These are phyloP conservation scores for Ascochyta lentis DNA, from an alignment of 2,329 filamentous ascomycete genomes.

Conservation along the genomic window DNA sequence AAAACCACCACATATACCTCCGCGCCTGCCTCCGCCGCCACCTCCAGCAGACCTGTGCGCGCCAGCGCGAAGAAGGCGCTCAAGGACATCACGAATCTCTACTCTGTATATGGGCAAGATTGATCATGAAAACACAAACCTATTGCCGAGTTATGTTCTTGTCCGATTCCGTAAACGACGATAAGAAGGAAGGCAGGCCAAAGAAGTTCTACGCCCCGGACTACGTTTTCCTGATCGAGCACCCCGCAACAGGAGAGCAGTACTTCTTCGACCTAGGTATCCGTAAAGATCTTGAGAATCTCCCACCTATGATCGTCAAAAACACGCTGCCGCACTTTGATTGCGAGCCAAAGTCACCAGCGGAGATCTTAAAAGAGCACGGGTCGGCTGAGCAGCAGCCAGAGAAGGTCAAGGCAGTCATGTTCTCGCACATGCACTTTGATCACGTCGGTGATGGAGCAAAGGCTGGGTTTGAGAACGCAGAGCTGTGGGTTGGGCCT, in stretches of 20 bases:
- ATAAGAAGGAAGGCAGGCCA: conserved; percentile 39
- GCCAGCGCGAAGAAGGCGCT: no score
- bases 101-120: no score
- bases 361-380: conserved; percentile 35
- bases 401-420: conserved; percentile 50
- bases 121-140: no score
- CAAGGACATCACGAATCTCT: no score
- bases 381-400: conserved; percentile 40
- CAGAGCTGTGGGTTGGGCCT: conserved; percentile 51
- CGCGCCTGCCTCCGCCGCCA: no score
- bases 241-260: conserved; percentile 43
- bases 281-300: conserved; percentile 52
- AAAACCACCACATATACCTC: no score
- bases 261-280: conserved; percentile 63
- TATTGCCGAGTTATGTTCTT: no score
- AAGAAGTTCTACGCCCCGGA: conserved; percentile 37
- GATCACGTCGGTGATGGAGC: conserved; percentile 51
- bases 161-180: conserved; percentile 47
- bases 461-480: conserved; percentile 43
- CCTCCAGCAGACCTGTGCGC: no score
- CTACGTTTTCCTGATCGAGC: conserved; percentile 43
- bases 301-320: conserved; percentile 52
- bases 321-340: conserved; percentile 50
- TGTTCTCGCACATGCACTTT: conserved; percentile 51
- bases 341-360: conserved; percentile 40